Conservation (phyloP, 176 grass and related monocot genomes). For the Zoysia japonica region DNA sequence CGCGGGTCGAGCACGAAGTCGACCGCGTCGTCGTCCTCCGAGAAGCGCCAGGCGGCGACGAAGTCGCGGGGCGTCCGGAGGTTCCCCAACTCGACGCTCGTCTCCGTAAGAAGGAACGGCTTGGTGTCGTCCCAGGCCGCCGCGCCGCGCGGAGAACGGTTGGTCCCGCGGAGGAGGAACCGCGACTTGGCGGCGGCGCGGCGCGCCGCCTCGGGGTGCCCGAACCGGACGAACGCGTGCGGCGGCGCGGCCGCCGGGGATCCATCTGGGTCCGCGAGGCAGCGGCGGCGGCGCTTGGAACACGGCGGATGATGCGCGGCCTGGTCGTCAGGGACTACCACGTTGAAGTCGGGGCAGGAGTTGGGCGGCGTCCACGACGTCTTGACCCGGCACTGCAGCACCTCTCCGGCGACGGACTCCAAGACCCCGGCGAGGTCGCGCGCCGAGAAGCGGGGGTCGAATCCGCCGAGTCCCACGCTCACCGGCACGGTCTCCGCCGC, state of each 20-base stretch:
- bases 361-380: constrained; percentile 68
- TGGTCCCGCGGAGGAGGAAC: constrained; percentile 40
- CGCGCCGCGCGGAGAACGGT: constrained; percentile 48
- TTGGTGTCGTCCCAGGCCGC: constrained; percentile 15
- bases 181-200: constrained; percentile 23
- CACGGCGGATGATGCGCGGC: too few relatives aligned
- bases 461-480: constrained; percentile 52
- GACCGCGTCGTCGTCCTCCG: neutral
- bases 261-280: too few relatives aligned
- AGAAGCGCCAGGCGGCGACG: constrained; percentile 60
- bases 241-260: constrained; percentile 31
- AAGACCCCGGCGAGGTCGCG: constrained; percentile 54
- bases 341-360: constrained; percentile 49
- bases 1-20: constrained; percentile 76
- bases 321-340: neutral
- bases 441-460: constrained; percentile 46
- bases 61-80: constrained; percentile 39
- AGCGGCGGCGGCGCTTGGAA: too few relatives aligned
- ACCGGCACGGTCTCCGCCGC: constrained; percentile 48
- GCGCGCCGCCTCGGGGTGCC: constrained; percentile 47
- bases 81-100: constrained; percentile 58
- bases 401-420: constrained; percentile 57
- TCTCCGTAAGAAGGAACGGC: constrained; percentile 61
- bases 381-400: constrained; percentile 88
- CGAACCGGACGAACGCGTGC: constrained; percentile 89